A percentile compares a stretch with the other conserved stretches of the same genome.
These are phyloP conservation scores for Psilocybe subaeruginosa DNA, from an alignment of 768 basidiomycete species.

Conservation along the genomic window DNA sequence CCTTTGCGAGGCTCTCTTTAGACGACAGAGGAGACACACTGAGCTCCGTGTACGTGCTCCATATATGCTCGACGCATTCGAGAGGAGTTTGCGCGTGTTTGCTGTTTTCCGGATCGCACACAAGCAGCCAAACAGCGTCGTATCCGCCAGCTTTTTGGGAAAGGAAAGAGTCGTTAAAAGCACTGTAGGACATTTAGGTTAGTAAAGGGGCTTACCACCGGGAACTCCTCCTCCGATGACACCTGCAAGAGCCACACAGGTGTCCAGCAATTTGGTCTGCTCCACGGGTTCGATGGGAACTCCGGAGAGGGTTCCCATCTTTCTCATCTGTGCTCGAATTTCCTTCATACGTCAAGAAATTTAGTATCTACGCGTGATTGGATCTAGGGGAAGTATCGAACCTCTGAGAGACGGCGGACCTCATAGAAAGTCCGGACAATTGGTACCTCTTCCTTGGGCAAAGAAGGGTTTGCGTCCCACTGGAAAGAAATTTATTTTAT, in stretches of 20 bases:
- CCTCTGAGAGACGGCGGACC: conserved; percentile 62
- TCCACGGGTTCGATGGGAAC: conserved; percentile 91
- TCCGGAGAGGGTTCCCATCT: conserved; percentile 75
- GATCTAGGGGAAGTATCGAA: conserved; percentile 25
- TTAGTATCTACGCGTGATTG: background rate
- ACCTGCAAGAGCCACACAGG: conserved; percentile 76
- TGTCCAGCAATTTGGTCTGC: conserved; percentile 84
- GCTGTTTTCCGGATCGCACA: conserved; percentile 60
- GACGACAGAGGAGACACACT: conserved; percentile 75
- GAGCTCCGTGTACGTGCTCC: conserved; percentile 64
- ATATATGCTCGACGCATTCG: conserved; percentile 66
- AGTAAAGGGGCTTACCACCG: conserved; percentile 65
- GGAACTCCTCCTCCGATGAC: conserved; percentile 96
- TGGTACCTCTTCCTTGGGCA: conserved; percentile 42
- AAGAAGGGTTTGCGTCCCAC: conserved; percentile 65
- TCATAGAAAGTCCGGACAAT: conserved; percentile 61
- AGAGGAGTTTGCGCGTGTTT: conserved; percentile 53
- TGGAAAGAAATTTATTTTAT: conserved; percentile 24
- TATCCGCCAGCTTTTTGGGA: conserved; percentile 83
- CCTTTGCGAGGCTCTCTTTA: conserved; percentile 68
- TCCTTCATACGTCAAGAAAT: conserved; percentile 41
- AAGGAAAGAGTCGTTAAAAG: background rate
- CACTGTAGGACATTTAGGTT: background rate
- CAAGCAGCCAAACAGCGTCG: conserved; percentile 94
- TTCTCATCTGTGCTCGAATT: conserved; percentile 79